Evolutionary conservation across 306 rosid genomes (phyloP).

Genomic region (Begonia peltatifolia): DNA sequence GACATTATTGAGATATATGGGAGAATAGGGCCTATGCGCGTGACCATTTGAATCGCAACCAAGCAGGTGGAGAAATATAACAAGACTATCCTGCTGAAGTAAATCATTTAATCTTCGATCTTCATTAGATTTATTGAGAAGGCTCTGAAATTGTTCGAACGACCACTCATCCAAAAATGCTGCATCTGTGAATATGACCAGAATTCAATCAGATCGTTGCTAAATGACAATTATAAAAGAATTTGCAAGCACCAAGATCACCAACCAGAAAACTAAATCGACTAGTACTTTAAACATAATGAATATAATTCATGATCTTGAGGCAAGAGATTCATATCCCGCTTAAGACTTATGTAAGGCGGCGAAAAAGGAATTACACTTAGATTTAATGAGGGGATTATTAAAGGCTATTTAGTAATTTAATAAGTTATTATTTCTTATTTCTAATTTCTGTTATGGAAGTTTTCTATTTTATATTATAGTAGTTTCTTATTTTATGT

Average conservation of each 20-base stretch:
- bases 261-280: too few relatives aligned
- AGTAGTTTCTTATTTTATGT: too few relatives aligned
- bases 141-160: slow-evolving; percentile 67
- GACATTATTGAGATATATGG: slow-evolving; percentile 84
- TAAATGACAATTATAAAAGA: neutral
- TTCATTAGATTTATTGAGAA: slow-evolving; percentile 54
- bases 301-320: too few relatives aligned
- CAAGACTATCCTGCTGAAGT: slow-evolving; percentile 60
- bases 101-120: slow-evolving; percentile 49
- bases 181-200: slow-evolving; percentile 49
- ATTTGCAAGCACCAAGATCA: neutral
- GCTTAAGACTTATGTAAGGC: too few relatives aligned
- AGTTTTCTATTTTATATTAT: too few relatives aligned
- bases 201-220: slow-evolving; percentile 2
- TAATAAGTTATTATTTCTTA: too few relatives aligned
- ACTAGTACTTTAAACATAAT: too few relatives aligned
- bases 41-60: slow-evolving; percentile 95
- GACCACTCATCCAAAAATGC: slow-evolving; percentile 92
- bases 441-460: too few relatives aligned
- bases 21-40: slow-evolving; percentile 74
- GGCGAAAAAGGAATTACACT: too few relatives aligned
- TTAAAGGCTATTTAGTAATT: too few relatives aligned
- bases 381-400: too few relatives aligned
- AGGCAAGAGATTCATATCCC: too few relatives aligned
- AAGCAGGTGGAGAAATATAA: slow-evolving; percentile 66